Base-by-base conservation (phyloP, 2,329 filamentous ascomycete genomes). In the Fusarium albosuccineum region DNA sequence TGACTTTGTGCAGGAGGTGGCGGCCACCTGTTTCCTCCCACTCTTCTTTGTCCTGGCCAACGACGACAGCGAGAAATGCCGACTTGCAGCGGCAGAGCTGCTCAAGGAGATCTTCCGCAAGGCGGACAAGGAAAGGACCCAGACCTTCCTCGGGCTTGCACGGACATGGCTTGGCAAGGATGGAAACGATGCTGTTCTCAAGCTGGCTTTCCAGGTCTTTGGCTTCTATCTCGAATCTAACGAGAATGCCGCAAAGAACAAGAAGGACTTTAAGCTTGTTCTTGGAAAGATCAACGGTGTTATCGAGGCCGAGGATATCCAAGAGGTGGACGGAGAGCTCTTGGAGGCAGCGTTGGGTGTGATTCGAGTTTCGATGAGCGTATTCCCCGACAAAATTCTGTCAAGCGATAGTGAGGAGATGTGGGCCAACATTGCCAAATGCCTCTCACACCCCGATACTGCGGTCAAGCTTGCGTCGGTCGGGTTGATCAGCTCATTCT, bases 21-120 rank as follows among this genome's bases (percentile, higher is more conserved):
- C 93, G 0, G 88, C 88, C 2, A 91, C 89, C 17, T 92, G 94
- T 75, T 99, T 97, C 81, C 85, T 97, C 22, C 94, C 94, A 0
- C 80, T 99, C 6, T 89, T 97, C 51, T 88, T 97, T 71, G 89
- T 94, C 14, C 86, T 97, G 65, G 89, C 92, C 61, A 97, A 97
- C 71, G 96, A 99, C 63, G 92, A 97, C 55, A 93, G 92, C 49
- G 87, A 91, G 52, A 92, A 93, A 70, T 99, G 96, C 78, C 89
- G 92, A 30, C 87, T 94, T 64, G 90, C 95, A 77, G 94, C 94
- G 1, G 91, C 89, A 44, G 88, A 91, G 59, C 82, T 99, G 44
- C 82, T 98, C 58, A 93, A 92, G 74, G 90, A 92, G 73, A 86
- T 96, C 16, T 97, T 97, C 78, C 87, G 88, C 59, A 89, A 90